phyloP scores from a whole-genome alignment of 2,329 filamentous ascomycete species.

The Triangularia verruculosa region DNA sequence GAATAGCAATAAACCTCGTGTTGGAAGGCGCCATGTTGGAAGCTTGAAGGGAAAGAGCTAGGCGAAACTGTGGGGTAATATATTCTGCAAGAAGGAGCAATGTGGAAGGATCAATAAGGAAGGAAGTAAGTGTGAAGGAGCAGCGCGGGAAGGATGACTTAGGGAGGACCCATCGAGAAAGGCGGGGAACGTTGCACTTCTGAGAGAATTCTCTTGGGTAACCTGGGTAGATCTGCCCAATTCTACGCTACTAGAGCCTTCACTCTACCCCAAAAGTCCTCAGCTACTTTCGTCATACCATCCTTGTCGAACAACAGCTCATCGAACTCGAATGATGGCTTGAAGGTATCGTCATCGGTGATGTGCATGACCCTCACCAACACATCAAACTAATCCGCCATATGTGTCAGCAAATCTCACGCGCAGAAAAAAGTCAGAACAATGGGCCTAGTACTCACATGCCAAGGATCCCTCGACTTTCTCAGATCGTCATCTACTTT shows the following conservation, averaged over 20 bases:
- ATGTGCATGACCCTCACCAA: neutral
- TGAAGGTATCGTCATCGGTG: neutral
- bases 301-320: neutral
- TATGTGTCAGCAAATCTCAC: neutral
- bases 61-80: too few relatives aligned
- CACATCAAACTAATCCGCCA: neutral
- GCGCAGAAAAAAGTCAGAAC: neutral
- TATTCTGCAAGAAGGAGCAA: too few relatives aligned
- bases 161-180: too few relatives aligned
- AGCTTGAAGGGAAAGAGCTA: too few relatives aligned
- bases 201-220: too few relatives aligned
- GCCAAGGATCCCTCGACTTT: neutral
- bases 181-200: too few relatives aligned
- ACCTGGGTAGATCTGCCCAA: too few relatives aligned
- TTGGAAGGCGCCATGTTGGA: too few relatives aligned
- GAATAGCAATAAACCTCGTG: too few relatives aligned
- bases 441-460: neutral
- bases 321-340: neutral
- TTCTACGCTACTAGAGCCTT: neutral
- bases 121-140: too few relatives aligned
- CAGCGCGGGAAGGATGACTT: too few relatives aligned
- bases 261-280: neutral
- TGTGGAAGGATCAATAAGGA: too few relatives aligned
- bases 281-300: neutral
- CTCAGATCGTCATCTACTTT: neutral